Conservation (phyloP, 2,329 filamentous ascomycete species). For the Phialophora macrospora region DNA sequence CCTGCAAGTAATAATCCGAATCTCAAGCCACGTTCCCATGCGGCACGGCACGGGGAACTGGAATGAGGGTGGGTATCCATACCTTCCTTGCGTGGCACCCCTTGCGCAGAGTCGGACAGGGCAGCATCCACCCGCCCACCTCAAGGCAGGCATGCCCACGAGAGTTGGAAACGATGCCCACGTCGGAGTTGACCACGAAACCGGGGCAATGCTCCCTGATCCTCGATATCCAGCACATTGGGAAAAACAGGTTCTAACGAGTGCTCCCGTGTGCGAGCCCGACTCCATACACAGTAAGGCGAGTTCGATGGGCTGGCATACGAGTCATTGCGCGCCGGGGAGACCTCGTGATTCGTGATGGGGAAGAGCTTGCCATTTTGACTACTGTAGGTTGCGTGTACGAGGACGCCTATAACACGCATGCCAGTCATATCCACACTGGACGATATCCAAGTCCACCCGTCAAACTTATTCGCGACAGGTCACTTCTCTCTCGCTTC, state of each 20-base stretch:
- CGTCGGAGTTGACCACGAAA: neutral
- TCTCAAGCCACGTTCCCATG: neutral
- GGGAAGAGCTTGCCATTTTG: neutral
- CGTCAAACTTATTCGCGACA: no score
- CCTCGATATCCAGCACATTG: neutral
- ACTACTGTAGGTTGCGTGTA: neutral
- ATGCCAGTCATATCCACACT: neutral
- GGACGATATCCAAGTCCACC: no score
- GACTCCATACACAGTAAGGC: neutral
- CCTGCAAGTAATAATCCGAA: neutral
- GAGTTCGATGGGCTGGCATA: neutral
- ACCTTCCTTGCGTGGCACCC: neutral
- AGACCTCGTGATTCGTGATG: neutral
- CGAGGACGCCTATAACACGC: neutral
- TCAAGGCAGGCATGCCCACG: neutral
- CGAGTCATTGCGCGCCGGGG: no score
- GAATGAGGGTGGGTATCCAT: neutral
- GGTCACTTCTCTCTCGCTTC: no score
- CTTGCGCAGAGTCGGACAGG: neutral
- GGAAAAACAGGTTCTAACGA: no score
- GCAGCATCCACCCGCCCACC: neutral
- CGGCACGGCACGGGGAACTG: conserved; percentile 1
- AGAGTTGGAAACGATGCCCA: neutral
- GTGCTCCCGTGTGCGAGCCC: neutral
- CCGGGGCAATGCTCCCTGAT: neutral